Evolutionary conservation across 2,329 filamentous ascomycete genomes (phyloP), one percentile per base, ranked within the genome.

Genomic region (Penicillium sp.): DNA sequence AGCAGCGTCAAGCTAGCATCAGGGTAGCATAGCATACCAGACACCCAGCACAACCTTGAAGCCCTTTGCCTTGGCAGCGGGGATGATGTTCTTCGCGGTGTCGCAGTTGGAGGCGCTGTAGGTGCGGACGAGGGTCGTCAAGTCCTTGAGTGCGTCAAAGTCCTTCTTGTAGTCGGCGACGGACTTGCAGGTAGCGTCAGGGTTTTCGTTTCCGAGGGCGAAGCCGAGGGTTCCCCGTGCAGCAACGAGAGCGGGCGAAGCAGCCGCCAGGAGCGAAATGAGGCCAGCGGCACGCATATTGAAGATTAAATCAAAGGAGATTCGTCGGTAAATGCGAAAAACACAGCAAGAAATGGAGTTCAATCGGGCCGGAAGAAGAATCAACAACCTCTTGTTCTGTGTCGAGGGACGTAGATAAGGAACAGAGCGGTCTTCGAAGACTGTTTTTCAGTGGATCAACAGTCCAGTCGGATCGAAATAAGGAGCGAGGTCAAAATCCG

Each of bases 31-130:
- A 48, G 19, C 45, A 46, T 67, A 88, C 89, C 89, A 91, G 71
- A 91, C 85, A 64, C 88, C 89, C 46, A 91, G 78, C n/a, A 91
- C 80, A 64, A 91, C 88, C 78, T 90, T 80, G 77, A 90, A 88
- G 19, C 82, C 84, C 76, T 88, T 87, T 50, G 75, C 74, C 79
- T 88, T 86, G 1, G 89, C 89, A 41, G 88, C 88, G 4, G 88
- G 88, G 30, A 91, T 75, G 58, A 90, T 86, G 64, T 86, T 78
- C 73, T 85, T 79, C 7, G 88, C 86, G 49, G 84, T 85, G 66
- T 90, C 81, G 77, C 90, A 91, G 60, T 91, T 87, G 57, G 81
- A 84, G 19, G 87, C 86, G 21, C 88, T 83, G 76, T 91, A 92
- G 60, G 86, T 86, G 63, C 90, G 85, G 53, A 91, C 88, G 44